Percentiles rank a stretch among this genome's conserved stretches.
These are phyloP conservation scores for Stromatinia cepivora DNA, from an alignment of 2,329 filamentous ascomycete species.

Conservation along the genomic window DNA sequence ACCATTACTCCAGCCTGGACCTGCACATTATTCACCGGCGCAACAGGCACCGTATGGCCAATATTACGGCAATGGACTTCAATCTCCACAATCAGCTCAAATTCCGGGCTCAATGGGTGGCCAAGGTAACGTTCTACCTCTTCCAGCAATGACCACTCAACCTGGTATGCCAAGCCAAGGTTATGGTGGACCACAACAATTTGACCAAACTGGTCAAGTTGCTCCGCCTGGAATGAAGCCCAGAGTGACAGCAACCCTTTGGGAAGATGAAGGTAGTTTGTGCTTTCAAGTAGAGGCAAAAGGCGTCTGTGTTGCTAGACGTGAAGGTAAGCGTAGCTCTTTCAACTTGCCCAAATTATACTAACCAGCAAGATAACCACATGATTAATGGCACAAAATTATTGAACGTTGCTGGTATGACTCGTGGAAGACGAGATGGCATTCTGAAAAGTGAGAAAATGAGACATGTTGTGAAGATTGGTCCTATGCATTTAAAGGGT, in stretches of 20 bases:
- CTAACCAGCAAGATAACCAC: constrained; percentile 71
- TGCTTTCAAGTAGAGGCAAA: constrained; percentile 98
- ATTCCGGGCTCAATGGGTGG: constrained; percentile 70
- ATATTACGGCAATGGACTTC: constrained; percentile 78
- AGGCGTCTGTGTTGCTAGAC: constrained; percentile 89
- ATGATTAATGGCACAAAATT: constrained; percentile 99
- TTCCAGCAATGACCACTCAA: constrained; percentile 55
- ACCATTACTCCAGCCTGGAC: constrained; percentile 70
- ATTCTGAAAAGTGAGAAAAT: constrained; percentile 98
- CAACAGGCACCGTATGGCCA: constrained; percentile 55
- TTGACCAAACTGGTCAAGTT: constrained; percentile 87
- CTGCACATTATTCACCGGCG: constrained; percentile 63
- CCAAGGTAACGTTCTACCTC: constrained; percentile 66
- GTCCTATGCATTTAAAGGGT: constrained; percentile 97
- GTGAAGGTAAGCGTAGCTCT: constrained; percentile 74
- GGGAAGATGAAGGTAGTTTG: constrained; percentile 96
- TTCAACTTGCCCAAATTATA: constrained; percentile 1
- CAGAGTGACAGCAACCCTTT: constrained; percentile 90
- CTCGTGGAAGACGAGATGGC: constrained; percentile 87
- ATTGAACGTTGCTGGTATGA: constrained; percentile 97
- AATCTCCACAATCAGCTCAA: constrained; percentile 71
- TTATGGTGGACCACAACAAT: constrained; percentile 52
- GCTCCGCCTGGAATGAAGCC: constrained; percentile 95
- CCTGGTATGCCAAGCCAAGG: constrained; percentile 50
- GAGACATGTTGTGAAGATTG: constrained; percentile 96